Conservation (phyloP, 2,329 filamentous ascomycete species). For the Zymoseptoria passerinii region DNA sequence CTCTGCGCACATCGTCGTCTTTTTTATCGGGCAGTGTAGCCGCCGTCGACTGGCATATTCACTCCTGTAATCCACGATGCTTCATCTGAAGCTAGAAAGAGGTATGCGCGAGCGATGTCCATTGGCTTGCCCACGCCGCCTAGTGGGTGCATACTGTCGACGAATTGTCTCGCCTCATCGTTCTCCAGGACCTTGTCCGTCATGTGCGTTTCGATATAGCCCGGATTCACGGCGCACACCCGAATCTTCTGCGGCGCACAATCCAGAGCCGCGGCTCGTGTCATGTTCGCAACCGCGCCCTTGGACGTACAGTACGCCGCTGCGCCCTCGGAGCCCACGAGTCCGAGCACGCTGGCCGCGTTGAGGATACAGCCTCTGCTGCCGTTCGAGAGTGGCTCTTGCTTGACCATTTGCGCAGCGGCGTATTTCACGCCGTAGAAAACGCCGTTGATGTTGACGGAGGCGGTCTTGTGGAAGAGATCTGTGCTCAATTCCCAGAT, state of each 20-base stretch:
- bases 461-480: conserved; percentile 37
- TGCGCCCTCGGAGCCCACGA: conserved; percentile 26
- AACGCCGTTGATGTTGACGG: conserved; percentile 33
- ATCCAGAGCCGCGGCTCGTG: conserved; percentile 14
- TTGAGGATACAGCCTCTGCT: conserved; percentile 45
- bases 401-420: conserved; percentile 42
- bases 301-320: conserved; percentile 16
- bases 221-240: conserved; percentile 15
- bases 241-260: conserved; percentile 14
- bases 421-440: conserved; percentile 41
- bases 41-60: conserved; percentile 15
- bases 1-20: not conserved
- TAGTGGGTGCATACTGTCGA: conserved; percentile 16
- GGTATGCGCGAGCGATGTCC: conserved; percentile 16
- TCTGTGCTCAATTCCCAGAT: conserved; percentile 42
- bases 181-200: conserved; percentile 10
- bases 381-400: conserved; percentile 33
- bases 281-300: conserved; percentile 16
- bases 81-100: conserved; percentile 18
- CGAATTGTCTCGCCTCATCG: conserved; percentile 1
- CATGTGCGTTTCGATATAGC: conserved; percentile 14
- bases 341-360: conserved; percentile 37
- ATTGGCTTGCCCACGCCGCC: conserved; percentile 11
- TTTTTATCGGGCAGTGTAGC: conserved; percentile 7
- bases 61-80: conserved; percentile 17